Evolutionary conservation across 345 rosid genomes (phyloP).

Genomic region (Pugionium dolabratum): DNA sequence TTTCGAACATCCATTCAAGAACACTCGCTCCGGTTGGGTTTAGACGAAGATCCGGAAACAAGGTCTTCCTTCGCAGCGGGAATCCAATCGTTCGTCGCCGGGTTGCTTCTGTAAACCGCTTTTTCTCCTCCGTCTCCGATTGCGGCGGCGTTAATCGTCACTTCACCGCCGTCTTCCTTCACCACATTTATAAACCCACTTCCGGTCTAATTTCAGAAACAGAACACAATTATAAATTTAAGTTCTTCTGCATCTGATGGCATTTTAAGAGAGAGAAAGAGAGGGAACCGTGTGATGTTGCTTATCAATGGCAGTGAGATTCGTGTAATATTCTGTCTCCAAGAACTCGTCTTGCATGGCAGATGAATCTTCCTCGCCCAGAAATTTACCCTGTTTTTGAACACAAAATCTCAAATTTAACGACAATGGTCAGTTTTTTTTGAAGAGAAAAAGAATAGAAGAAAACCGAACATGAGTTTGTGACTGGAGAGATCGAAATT

Average conservation of each 20-base stretch:
- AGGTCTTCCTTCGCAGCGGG: constrained; percentile 43
- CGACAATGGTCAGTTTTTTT: background rate
- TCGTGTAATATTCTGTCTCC: constrained; percentile 64
- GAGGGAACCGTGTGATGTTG: constrained; percentile 66
- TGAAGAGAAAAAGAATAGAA: background rate
- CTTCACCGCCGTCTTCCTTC: constrained; percentile 43
- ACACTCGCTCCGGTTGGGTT: constrained; percentile 66
- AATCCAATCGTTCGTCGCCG: constrained; percentile 79
- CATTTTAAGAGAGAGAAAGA: background rate
- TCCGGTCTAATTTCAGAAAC: constrained; percentile 53
- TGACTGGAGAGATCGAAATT: constrained; percentile 58
- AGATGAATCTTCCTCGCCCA: constrained; percentile 28
- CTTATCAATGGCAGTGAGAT: constrained; percentile 59
- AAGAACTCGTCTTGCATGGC: constrained; percentile 52
- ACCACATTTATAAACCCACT: constrained; percentile 63
- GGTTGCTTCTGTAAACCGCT: constrained; percentile 51
- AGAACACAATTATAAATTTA: background rate
- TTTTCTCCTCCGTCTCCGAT: constrained; percentile 34
- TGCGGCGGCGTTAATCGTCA: background rate
- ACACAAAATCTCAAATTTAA: background rate
- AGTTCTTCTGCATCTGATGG: background rate
- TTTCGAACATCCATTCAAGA: constrained; percentile 28
- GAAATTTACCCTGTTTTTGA: constrained; percentile 39
- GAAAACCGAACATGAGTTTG: constrained; percentile 43
- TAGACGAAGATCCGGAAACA: constrained; percentile 43